Percentiles rank a stretch among this genome's conserved stretches.
These are phyloP conservation scores for Tetracladium marchalianum DNA, from an alignment of 495 filamentous ascomycete species.

Conservation along the genomic window DNA sequence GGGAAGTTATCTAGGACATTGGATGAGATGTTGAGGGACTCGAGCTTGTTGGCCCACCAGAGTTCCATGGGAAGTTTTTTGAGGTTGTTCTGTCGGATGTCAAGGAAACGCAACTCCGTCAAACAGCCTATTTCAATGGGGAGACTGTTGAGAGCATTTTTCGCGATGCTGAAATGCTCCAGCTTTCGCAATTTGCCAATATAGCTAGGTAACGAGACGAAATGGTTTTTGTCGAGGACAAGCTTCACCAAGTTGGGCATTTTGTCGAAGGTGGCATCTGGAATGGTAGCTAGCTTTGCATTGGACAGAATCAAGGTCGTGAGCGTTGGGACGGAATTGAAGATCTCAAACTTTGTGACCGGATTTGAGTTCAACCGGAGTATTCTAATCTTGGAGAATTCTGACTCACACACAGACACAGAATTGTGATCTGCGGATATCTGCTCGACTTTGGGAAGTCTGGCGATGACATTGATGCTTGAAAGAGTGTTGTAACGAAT, in stretches of 20 bases:
- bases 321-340: slow-evolving; percentile 64
- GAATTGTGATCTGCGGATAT: slow-evolving; percentile 83
- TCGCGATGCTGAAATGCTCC: slow-evolving; percentile 87
- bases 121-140: slow-evolving; percentile 81
- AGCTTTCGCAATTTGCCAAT: slow-evolving; percentile 76
- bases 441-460: slow-evolving; percentile 77
- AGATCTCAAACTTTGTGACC: slow-evolving; percentile 83
- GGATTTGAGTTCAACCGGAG: slow-evolving; percentile 87
- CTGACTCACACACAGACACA: slow-evolving; percentile 76
- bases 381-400: slow-evolving; percentile 73
- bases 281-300: slow-evolving; percentile 75
- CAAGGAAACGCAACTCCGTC: slow-evolving; percentile 70
- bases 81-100: slow-evolving; percentile 87
- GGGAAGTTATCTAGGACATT: slow-evolving; percentile 87
- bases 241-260: slow-evolving; percentile 78
- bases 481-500: slow-evolving; percentile 83
- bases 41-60: slow-evolving; percentile 82
- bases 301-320: slow-evolving; percentile 79
- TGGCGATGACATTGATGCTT: slow-evolving; percentile 73
- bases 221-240: slow-evolving; percentile 89
- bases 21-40: slow-evolving; percentile 89
- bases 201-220: slow-evolving; percentile 73
- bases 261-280: slow-evolving; percentile 78
- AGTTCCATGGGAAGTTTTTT: slow-evolving; percentile 79
- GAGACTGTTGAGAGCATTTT: slow-evolving; percentile 74